Evolutionary conservation across 805 yeast genomes (phyloP).

Genomic region (Komagataella kurtzmanii): DNA sequence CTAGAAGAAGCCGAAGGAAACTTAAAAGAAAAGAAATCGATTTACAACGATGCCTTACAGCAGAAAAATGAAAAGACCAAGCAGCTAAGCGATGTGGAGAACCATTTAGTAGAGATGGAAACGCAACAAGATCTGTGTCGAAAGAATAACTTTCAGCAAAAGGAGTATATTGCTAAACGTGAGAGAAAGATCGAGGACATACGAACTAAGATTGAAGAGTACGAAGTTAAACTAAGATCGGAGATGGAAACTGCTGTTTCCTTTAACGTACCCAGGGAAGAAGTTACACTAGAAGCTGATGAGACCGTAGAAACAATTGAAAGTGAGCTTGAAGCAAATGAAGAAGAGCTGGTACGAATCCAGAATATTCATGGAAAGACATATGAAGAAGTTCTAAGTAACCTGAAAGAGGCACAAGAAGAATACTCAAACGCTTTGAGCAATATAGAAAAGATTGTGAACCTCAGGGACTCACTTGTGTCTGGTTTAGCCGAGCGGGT

Average conservation of each 20-base stretch:
- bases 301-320: constrained; percentile 35
- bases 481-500: constrained; percentile 29
- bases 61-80: neutral
- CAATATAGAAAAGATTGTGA: constrained; percentile 21
- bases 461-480: constrained; percentile 14
- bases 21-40: neutral
- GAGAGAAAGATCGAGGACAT: constrained; percentile 4
- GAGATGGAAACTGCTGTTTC: constrained; percentile 13
- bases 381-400: constrained; percentile 37
- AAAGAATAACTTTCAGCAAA: constrained; percentile 2
- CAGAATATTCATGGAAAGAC: constrained; percentile 41
- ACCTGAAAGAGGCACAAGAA: constrained; percentile 29
- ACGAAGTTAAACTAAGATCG: constrained; percentile 17
- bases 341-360: constrained; percentile 32
- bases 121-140: neutral
- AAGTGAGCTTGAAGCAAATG: constrained; percentile 30
- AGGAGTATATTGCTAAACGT: constrained; percentile 5
- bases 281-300: constrained; percentile 23
- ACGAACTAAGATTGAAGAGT: constrained; percentile 4
- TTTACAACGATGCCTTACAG: neutral
- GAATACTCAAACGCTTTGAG: constrained; percentile 27
- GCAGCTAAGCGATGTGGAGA: constrained; percentile 3
- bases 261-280: constrained; percentile 25
- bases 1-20: neutral
- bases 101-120: neutral